Conservation (phyloP, 441 rosid species). For the Euphorbia celastroides region DNA sequence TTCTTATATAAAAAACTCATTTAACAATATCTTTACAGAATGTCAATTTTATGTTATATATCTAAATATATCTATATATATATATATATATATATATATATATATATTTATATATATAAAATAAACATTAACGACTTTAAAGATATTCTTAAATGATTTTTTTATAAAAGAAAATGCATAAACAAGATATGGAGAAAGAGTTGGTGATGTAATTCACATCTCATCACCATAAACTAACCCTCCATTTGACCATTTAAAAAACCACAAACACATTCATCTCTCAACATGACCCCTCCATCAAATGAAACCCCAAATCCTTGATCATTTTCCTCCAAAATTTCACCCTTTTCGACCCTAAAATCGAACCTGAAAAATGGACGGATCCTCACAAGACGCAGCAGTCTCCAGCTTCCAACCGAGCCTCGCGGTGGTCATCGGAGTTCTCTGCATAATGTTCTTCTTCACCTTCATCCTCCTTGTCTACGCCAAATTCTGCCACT, state of each 20-base stretch:
- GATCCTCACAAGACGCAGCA: constrained; percentile 25
- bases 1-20: too few relatives aligned
- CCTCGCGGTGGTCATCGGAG: constrained; percentile 64
- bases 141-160: not conserved
- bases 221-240: constrained; percentile 4
- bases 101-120: too few relatives aligned
- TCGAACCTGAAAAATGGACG: constrained; percentile 19
- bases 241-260: not conserved
- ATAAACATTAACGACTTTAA: not conserved
- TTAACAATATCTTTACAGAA: too few relatives aligned
- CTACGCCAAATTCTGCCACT: constrained; percentile 63
- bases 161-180: not conserved
- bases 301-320: not conserved
- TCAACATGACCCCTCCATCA: not conserved
- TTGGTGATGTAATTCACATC: not conserved
- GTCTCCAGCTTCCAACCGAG: constrained; percentile 57
- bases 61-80: too few relatives aligned
- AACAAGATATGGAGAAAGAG: not conserved
- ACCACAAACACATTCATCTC: not conserved
- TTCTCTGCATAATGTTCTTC: constrained; percentile 56
- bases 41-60: too few relatives aligned
- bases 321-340: constrained; percentile 4
- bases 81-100: too few relatives aligned
- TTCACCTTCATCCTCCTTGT: constrained; percentile 53
- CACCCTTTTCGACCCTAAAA: too few relatives aligned